Percentiles rank a stretch among this genome's conserved stretches.
These are phyloP conservation scores for Ceratocystis diversiconidia DNA, from an alignment of 2,329 filamentous ascomycete genomes.

Conservation along the genomic window DNA sequence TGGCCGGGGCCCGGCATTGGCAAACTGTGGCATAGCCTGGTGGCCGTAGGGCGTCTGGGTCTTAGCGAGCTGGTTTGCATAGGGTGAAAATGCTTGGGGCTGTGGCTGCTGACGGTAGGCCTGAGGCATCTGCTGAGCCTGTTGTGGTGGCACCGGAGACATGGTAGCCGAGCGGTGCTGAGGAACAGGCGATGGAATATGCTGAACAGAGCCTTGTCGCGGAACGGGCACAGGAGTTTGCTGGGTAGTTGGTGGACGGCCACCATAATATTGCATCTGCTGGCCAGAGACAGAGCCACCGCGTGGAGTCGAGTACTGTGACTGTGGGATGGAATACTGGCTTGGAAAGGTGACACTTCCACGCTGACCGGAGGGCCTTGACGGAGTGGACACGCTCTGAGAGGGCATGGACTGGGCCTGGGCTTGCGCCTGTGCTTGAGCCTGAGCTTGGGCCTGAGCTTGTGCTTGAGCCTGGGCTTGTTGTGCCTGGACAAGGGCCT, in stretches of 20 bases:
- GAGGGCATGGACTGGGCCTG: conserved; percentile 2
- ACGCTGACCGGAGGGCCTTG: conserved; percentile 9
- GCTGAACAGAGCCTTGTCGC: conserved; percentile 13
- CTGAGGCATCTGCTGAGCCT: conserved; percentile 24
- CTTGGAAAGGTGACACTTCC: conserved; percentile 29
- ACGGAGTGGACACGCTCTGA: conserved; percentile 3
- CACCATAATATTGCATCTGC: conserved; percentile 14
- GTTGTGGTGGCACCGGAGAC: conserved; percentile 22
- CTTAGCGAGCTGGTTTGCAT: conserved; percentile 38
- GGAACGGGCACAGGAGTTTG: conserved; percentile 18
- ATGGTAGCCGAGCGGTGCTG: conserved; percentile 22
- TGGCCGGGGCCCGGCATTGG: conserved; percentile 18
- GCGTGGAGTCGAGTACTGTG: conserved; percentile 11
- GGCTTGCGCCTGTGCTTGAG: conserved; percentile 8
- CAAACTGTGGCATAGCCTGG: conserved; percentile 35
- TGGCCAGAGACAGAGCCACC: conserved; percentile 7
- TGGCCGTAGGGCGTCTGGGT: conserved; percentile 39
- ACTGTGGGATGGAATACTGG: conserved; percentile 26
- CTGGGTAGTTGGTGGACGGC: conserved; percentile 10
- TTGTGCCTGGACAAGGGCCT: conserved; percentile 17
- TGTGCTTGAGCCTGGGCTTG: conserved; percentile 21
- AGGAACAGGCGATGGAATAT: conserved; percentile 15
- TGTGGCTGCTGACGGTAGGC: conserved; percentile 22
- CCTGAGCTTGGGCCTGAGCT: not conserved
- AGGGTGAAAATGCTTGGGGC: conserved; percentile 31